These are phyloP conservation scores for Dendrocalamus latiflorus DNA, from an alignment of 202 grass and related monocot genomes.

Conservation along the genomic window DNA sequence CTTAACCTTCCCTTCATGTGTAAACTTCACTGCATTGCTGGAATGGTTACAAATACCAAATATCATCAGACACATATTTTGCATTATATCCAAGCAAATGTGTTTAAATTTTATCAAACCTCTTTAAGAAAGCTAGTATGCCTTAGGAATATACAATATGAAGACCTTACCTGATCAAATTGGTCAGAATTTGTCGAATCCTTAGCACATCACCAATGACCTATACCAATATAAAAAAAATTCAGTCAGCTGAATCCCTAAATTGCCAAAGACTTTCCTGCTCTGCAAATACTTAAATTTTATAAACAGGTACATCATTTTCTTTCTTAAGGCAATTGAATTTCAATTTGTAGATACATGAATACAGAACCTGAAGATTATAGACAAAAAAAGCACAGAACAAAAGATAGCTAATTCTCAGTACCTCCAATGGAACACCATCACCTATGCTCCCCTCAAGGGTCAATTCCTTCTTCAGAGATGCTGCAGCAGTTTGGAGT, in stretches of 20 bases:
- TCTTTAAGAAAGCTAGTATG: conserved; percentile 11
- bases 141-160: conserved; percentile 21
- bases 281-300: background rate
- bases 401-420: conserved; percentile 18
- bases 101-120: background rate
- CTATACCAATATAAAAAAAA: conserved; percentile 34
- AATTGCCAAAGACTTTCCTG: background rate
- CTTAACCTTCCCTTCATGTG: conserved; percentile 84
- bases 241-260: background rate
- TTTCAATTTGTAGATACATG: background rate
- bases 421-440: conserved; percentile 79
- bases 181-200: conserved; percentile 92
- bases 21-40: conserved; percentile 97
- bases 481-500: conserved; percentile 89
- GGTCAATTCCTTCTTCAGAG: conserved; percentile 85
- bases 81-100: background rate
- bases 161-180: conserved; percentile 70
- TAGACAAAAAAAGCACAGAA: background rate
- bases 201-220: conserved; percentile 91
- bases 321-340: background rate
- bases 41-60: conserved; percentile 32
- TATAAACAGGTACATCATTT: conserved; percentile 7
- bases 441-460: conserved; percentile 78
- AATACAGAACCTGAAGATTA: conserved; percentile 5
- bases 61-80: conserved; percentile 23